Base-by-base conservation (phyloP, 306 rosid species). In the Erythrophleum fordii region DNA sequence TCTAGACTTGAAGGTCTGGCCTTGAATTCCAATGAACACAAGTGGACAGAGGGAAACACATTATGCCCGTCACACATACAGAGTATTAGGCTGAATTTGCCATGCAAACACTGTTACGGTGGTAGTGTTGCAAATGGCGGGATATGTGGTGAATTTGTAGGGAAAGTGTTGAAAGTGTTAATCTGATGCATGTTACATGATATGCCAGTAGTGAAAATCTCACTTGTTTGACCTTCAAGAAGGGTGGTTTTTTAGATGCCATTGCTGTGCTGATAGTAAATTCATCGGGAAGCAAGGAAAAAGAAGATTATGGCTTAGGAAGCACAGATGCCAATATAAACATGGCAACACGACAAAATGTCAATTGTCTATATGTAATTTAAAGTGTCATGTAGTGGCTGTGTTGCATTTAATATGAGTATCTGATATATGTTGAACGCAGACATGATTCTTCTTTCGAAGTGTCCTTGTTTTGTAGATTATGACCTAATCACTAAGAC, bases 1-100 rank as follows among this genome's bases (percentile, higher is more conserved):
- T 60, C 61, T 65, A 64, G 46, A 22, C 65, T 83, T 69, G 48
- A 41, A 14, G 73, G 42, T 58, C 55, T 69, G 72, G 82, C 51
- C 53, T 28, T 62, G 70, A 59, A 74, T 29, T 58, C n/a, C 62
- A 3, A 22, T 78, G 66, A 75, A n/a, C n/a, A n/a, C n/a, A n/a
- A n/a, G n/a, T n/a, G 51, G 80, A 39, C 44, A 23, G 44, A 52
- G 68, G 58, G 60, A 83, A 48, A 51, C 58, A 17, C 4, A 51
- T 17, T 51, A 51, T 51, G 23, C 58, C 23, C 1, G 8, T 51
- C 58, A 51, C 18, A 17, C 55, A 18, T 51, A 11, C 4, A 31
- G 34, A 31, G 4, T 31, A 31, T 4, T 31, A 31, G 34, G 53
- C 53, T 48, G 5, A 2, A 48, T 17, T 48, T 48, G 14, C n/a